Evolutionary conservation across 2,329 filamentous ascomycete genomes (phyloP), one percentile per base, ranked within the genome.

Genomic region (Graphilbum sp.): DNA sequence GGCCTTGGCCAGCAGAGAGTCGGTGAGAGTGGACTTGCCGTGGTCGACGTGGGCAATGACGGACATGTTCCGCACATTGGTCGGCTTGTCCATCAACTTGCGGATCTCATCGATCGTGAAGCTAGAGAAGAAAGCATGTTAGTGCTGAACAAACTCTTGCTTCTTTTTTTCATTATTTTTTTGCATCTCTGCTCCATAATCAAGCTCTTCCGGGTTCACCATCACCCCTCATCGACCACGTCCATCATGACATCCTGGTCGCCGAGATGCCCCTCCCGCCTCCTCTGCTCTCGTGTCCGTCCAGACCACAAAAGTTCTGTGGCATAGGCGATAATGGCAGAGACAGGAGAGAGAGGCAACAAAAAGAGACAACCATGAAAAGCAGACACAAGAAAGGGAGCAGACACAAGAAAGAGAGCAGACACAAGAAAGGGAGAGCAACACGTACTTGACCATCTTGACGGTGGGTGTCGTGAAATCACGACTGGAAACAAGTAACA

Each of bases 1-100:
- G 58, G 88, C 88, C 71, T 92, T 90, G 71, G 93, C 86, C 61
- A 98, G 82, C 52, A 98, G 84, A 56, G 90, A 96, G 70, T 98
- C 90, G 78, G 88, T 95, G 57, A 98, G 77, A 62, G 90, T 98
- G 55, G 90, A 98, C 71, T 98, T 98, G 73, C 90, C 90, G 78
- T 98, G 90, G 69, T 98, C 90, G 79, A 98, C 87, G 73, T 98
- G 90, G 65, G 90, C 90, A 85, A 96, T 96, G 65, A 98, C 90
- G 71, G 86, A 95, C 46, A 48, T 48, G 44, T 48, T 48, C 41
- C 46, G 46, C 42, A 48, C 46, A 63, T 79, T 79, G 60, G 62
- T 69, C 53, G 81, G 77, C 67, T 79, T 78, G 75, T 85, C 79
- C 76, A 80, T 80, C 61, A 81, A 65, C 55, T 46, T 52, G 64